A percentile compares a stretch with the other conserved stretches of the same genome.
phyloP scores from a whole-genome alignment of 805 yeast species.

The Yamadazyma scolyti region DNA sequence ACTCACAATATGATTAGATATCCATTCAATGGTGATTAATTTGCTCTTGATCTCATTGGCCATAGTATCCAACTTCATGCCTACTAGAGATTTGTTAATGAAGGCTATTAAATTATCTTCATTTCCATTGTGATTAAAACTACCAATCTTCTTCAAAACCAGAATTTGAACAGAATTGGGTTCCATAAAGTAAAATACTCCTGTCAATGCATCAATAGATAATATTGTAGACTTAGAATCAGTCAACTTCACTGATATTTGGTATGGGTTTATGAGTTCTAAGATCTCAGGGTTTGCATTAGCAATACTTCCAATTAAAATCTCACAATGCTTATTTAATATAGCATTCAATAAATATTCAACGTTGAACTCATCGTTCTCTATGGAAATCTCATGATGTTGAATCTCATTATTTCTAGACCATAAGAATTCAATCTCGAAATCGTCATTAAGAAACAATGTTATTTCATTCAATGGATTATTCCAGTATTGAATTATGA shows the following conservation, averaged over 20 bases:
- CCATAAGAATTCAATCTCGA: conserved; percentile 58
- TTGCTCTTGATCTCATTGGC: conserved; percentile 51
- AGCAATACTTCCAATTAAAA: conserved; percentile 19
- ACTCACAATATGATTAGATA: conserved; percentile 50
- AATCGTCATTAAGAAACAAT: conserved; percentile 50
- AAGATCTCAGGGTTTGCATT: conserved; percentile 7
- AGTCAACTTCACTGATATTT: conserved; percentile 29
- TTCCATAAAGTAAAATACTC: conserved; percentile 36
- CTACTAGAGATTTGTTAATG: conserved; percentile 35
- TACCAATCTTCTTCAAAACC: conserved; percentile 28
- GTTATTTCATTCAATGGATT: conserved; percentile 54
- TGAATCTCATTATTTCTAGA: conserved; percentile 50
- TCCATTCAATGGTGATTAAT: conserved; percentile 68
- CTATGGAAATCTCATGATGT: conserved; percentile 10
- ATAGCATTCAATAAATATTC: conserved; percentile 32
- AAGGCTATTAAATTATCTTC: conserved; percentile 28
- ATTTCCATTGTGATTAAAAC: conserved; percentile 17
- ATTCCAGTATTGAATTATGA: conserved; percentile 63
- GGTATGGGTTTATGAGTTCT: conserved; percentile 25
- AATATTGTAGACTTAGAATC: conserved; percentile 29
- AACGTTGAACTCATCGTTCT: conserved; percentile 27
- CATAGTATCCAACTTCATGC: conserved; percentile 46
- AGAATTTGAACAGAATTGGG: conserved; percentile 36
- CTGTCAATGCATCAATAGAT: conserved; percentile 39
- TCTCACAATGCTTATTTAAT: conserved; percentile 36